These are phyloP conservation scores for Debaryomyces tyrocola DNA, from an alignment of 805 yeast genomes.

Conservation along the genomic window DNA sequence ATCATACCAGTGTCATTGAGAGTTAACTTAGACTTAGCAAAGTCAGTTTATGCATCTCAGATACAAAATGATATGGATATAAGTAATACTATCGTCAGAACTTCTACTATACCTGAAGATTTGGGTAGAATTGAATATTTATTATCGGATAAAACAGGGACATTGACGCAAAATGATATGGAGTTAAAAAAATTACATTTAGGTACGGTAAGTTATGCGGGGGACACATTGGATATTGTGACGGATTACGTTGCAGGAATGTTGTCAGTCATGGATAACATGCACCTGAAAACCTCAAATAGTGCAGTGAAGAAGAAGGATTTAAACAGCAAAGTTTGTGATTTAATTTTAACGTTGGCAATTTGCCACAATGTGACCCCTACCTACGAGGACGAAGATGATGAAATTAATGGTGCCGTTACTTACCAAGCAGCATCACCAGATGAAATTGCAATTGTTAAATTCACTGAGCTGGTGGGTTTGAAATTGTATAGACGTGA, in stretches of 20 bases:
- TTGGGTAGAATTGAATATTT: constrained; percentile 93
- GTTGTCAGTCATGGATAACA: constrained; percentile 19
- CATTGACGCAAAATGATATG: constrained; percentile 97
- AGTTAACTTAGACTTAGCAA: constrained; percentile 92
- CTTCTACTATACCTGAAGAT: constrained; percentile 97
- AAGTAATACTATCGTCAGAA: constrained; percentile 87
- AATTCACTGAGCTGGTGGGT: constrained; percentile 86
- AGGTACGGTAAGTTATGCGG: constrained; percentile 89
- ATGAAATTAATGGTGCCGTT: constrained; percentile 41
- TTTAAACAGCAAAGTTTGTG: constrained; percentile 72
- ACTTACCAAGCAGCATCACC: constrained; percentile 98
- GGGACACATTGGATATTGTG: constrained; percentile 90
- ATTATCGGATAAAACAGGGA: constrained; percentile 93
- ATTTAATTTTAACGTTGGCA: constrained; percentile 78
- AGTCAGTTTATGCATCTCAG: constrained; percentile 92
- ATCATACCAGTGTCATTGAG: constrained; percentile 95
- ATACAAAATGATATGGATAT: constrained; percentile 85
- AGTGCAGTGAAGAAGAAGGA: constrained; percentile 52
- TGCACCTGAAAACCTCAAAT: not conserved
- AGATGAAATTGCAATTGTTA: constrained; percentile 96
- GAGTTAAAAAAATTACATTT: constrained; percentile 89
- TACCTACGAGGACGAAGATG: constrained; percentile 66
- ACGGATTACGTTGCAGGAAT: constrained; percentile 55
- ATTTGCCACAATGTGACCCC: constrained; percentile 99
- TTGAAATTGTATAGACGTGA: constrained; percentile 79